Conservation (phyloP, 2,329 filamentous ascomycete species). For the Diaporthe sp. region DNA sequence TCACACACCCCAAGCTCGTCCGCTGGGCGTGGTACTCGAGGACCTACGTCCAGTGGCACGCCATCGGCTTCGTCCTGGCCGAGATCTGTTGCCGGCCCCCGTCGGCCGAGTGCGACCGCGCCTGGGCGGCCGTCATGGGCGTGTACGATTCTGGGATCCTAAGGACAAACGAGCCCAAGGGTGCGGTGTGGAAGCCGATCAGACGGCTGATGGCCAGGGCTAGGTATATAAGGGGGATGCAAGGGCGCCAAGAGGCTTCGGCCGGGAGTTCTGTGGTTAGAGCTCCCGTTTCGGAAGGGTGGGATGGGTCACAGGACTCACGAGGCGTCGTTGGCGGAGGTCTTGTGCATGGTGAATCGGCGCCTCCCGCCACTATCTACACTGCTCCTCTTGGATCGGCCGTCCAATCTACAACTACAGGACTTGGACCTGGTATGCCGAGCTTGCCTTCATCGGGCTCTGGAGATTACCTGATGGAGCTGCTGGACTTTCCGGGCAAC, state of each 20-base stretch:
- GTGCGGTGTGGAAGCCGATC: conserved; percentile 38
- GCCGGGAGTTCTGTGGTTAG: accelerated
- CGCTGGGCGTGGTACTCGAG: conserved; percentile 65
- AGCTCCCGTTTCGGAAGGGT: background rate
- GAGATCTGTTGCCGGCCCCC: conserved; percentile 62
- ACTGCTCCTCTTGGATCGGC: background rate
- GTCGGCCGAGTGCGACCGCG: conserved; percentile 64
- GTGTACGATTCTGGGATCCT: conserved; percentile 26
- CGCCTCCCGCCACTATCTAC: no score
- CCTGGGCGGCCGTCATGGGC: conserved; percentile 58
- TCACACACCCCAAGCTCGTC: conserved; percentile 72
- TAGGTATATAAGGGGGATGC: conserved; percentile 36
- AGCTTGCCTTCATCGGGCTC: background rate
- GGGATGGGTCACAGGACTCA: background rate
- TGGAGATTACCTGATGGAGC: background rate
- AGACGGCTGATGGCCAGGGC: conserved; percentile 40
- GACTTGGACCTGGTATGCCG: background rate
- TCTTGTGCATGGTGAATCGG: background rate
- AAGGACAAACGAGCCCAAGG: background rate
- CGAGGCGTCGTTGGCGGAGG: no score
- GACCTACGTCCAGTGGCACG: conserved; percentile 66
- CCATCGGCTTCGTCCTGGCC: conserved; percentile 63
- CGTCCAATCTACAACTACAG: background rate
- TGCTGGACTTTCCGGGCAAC: background rate
- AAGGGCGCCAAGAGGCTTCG: background rate